Base-by-base conservation (phyloP, 2,329 filamentous ascomycete genomes). In the Sclerotinia borealis region DNA sequence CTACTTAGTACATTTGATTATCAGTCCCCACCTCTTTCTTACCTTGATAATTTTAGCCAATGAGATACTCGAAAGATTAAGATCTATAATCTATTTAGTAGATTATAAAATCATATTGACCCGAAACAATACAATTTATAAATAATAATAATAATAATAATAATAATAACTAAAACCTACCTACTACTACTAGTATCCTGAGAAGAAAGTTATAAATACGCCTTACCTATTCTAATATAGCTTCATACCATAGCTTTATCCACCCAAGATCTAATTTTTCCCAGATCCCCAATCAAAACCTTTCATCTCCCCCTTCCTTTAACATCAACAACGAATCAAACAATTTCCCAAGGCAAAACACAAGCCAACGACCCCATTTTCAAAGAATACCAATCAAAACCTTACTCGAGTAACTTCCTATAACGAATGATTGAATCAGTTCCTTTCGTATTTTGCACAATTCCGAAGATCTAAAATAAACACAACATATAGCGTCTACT, bases 251-350 rank as follows among this genome's bases (percentile, higher is more conserved):
- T 19, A n/a, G 36, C 36, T 19, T 4, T 19, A n/a, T 15, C 59
- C 59, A 61, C 47, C 47, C n/a, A 41, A 61, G 37, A 25, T n/a
- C 59, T 61, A 48, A 61, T 61, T 55, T 61, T 59, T 41, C n/a
- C 37, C 5, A 47, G 43, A 36, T 60, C 59, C 59, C 59, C 59
- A 55, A 56, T 62, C 59, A 62, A 62, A 56, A 45, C 50, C 50
- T 62, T 45, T 61, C 59, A 55, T 61, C 59, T 60, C 25, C 37
- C 56, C 48, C 27, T 61, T 45, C 48, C 49, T 43, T 43, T 36
- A 34, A 25, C 47, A 54, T 61, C 59, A 45, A 61, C 59, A 61
- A 51, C 59, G 54, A 61, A 61, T 61, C 59, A 61, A 45, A 52
- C 59, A 61, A 52, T 51, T 45, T 52, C 25, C 29, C 48, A 41